phyloP scores from a whole-genome alignment of 2,329 filamentous ascomycete species.

The Coleophoma crateriformis region DNA sequence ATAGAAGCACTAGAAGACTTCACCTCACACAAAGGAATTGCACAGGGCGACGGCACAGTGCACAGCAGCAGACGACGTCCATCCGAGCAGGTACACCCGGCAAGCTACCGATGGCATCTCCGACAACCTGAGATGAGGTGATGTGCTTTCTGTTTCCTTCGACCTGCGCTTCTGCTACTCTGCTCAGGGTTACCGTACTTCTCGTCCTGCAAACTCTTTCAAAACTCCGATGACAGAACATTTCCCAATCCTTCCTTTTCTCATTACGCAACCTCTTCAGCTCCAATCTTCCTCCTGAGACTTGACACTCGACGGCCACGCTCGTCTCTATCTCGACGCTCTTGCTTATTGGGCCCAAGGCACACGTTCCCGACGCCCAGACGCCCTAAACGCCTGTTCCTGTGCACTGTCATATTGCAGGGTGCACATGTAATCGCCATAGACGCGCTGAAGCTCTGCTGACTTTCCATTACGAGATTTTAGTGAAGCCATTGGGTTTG shows the following conservation, averaged over 20 bases:
- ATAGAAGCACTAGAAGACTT: slow-evolving; percentile 1
- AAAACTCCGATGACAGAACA: slow-evolving; percentile 10
- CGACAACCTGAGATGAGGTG: background rate
- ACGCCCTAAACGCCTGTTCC: background rate
- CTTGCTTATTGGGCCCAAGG: no score
- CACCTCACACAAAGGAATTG: background rate
- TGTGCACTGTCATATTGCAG: background rate
- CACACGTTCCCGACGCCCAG: background rate
- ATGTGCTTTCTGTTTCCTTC: background rate
- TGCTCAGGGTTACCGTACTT: background rate
- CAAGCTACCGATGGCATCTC: background rate
- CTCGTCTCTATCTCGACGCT: slow-evolving; percentile 3
- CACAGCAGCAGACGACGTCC: background rate
- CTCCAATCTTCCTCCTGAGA: slow-evolving; percentile 3
- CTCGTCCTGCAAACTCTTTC: background rate
- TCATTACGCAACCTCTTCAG: slow-evolving; percentile 13
- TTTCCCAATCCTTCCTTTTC: slow-evolving; percentile 4
- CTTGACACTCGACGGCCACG: slow-evolving; percentile 6
- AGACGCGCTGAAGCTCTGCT: slow-evolving; percentile 8
- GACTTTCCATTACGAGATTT: slow-evolving; percentile 23
- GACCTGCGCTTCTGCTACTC: background rate
- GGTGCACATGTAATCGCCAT: slow-evolving; percentile 19
- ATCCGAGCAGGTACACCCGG: background rate
- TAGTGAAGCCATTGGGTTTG: slow-evolving; percentile 29
- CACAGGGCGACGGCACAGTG: no score